Conservation (phyloP, 2,329 filamentous ascomycete species). For the Zopfia rhizophila region DNA sequence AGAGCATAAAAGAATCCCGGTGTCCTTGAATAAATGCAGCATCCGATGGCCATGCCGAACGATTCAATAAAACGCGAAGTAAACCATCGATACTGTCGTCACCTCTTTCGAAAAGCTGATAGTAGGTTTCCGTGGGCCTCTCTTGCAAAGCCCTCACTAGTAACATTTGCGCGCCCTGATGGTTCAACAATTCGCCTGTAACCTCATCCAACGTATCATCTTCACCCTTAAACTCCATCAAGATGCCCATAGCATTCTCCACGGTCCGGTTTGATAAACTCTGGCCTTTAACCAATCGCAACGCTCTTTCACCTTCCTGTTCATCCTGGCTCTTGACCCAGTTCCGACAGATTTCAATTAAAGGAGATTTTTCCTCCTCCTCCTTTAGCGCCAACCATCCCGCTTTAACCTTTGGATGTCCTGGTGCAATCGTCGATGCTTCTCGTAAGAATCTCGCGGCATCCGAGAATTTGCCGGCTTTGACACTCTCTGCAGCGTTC, state of each 20-base stretch:
- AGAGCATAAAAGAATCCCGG: constrained; percentile 74
- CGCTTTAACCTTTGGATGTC: constrained; percentile 53
- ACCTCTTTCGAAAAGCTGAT: constrained; percentile 56
- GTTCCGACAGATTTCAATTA: constrained; percentile 45
- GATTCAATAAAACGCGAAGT: constrained; percentile 54
- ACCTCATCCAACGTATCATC: constrained; percentile 55
- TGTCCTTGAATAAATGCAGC: constrained; percentile 58
- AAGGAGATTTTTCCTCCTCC: constrained; percentile 48
- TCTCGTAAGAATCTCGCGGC: constrained; percentile 56
- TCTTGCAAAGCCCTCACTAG: constrained; percentile 52
- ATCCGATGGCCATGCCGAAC: constrained; percentile 53
- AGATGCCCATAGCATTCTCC: constrained; percentile 51
- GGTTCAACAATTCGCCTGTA: constrained; percentile 49
- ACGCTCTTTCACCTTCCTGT: constrained; percentile 53
- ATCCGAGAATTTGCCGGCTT: constrained; percentile 47
- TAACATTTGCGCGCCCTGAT: constrained; percentile 50
- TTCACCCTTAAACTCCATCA: constrained; percentile 55
- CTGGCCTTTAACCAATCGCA: constrained; percentile 38
- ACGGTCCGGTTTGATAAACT: constrained; percentile 52
- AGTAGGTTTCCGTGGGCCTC: constrained; percentile 55
- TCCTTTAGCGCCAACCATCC: constrained; percentile 53
- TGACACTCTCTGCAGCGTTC: constrained; percentile 38
- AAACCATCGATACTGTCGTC: constrained; percentile 59
- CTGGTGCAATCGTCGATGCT: constrained; percentile 56
- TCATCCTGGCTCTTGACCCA: constrained; percentile 50